Percentiles rank a stretch among this genome's conserved stretches.
Conservation (phyloP, 805 yeast species). For the Citeromyces matritensis region DNA sequence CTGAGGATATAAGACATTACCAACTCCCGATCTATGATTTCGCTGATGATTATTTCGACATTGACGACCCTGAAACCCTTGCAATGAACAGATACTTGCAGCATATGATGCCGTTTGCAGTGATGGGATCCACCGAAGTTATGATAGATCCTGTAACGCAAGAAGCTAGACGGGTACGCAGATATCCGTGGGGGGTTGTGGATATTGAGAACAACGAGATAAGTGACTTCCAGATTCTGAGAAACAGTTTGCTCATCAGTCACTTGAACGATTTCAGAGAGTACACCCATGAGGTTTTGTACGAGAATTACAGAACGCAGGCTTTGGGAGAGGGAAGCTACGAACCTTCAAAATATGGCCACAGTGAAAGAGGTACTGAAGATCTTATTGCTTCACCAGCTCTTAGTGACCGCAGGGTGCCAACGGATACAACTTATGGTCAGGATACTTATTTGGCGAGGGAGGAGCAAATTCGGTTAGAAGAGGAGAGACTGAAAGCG, state of each 20-base stretch:
- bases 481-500: slow-evolving; percentile 76
- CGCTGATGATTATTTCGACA: slow-evolving; percentile 34
- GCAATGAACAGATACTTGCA: slow-evolving; percentile 21
- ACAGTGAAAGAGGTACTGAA: background rate
- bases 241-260: slow-evolving; percentile 67
- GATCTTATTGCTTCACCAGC: background rate
- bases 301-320: slow-evolving; percentile 82
- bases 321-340: slow-evolving; percentile 25
- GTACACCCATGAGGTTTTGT: slow-evolving; percentile 71
- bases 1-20: slow-evolving; percentile 61
- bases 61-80: slow-evolving; percentile 15
- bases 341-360: slow-evolving; percentile 1
- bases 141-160: slow-evolving; percentile 18
- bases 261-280: slow-evolving; percentile 85
- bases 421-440: background rate
- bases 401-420: background rate
- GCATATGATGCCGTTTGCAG: slow-evolving; percentile 44
- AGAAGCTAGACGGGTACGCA: slow-evolving; percentile 28
- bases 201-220: slow-evolving; percentile 46
- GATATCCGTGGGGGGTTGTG: slow-evolving; percentile 58
- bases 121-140: slow-evolving; percentile 38
- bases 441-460: slow-evolving; percentile 16
- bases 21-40: slow-evolving; percentile 70
- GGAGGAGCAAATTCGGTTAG: slow-evolving; percentile 81
- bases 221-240: slow-evolving; percentile 68